A percentile compares a stretch with the other conserved stretches of the same genome.
Evolutionary conservation across 192 early-diverging fungal species (phyloP).

Genomic region (Coemansia umbellata): DNA sequence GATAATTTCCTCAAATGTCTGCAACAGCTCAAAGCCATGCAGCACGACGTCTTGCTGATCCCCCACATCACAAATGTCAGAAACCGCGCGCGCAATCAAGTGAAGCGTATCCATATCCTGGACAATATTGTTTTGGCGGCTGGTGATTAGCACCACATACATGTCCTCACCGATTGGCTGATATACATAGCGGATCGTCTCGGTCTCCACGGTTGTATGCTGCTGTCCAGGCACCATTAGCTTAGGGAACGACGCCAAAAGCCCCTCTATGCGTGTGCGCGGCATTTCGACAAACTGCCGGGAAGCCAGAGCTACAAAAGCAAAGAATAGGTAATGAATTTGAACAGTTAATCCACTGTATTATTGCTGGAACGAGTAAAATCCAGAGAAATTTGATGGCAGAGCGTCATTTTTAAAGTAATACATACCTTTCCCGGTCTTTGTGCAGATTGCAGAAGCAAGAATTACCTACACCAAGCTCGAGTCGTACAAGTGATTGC

Average conservation of each 20-base stretch:
- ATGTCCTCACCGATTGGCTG: constrained; percentile 92
- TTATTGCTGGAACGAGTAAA: neutral
- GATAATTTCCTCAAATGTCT: constrained; percentile 95
- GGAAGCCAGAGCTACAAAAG: constrained; percentile 69
- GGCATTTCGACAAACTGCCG: constrained; percentile 98
- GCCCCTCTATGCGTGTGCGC: constrained; percentile 91
- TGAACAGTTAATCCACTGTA: too few species aligned
- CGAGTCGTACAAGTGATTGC: too few species aligned
- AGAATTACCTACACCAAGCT: constrained; percentile 78
- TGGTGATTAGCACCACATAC: constrained; percentile 95
- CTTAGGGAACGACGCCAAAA: constrained; percentile 96
- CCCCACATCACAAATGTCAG: constrained; percentile 79
- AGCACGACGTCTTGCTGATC: constrained; percentile 84
- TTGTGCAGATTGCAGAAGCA: constrained; percentile 87
- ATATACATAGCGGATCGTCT: constrained; percentile 96
- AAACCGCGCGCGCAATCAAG: constrained; percentile 86
- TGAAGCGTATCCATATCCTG: constrained; percentile 98
- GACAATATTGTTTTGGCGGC: constrained; percentile 93
- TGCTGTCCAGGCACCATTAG: constrained; percentile 84
- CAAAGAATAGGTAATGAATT: neutral
- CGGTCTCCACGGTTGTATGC: constrained; percentile 97
- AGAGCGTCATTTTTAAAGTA: neutral
- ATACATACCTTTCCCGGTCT: constrained; percentile 82
- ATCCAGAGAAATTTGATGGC: neutral
- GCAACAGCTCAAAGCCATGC: constrained; percentile 85